Base-by-base conservation (phyloP, 192 early-diverging fungal genomes). In the Coemansia asiatica region DNA sequence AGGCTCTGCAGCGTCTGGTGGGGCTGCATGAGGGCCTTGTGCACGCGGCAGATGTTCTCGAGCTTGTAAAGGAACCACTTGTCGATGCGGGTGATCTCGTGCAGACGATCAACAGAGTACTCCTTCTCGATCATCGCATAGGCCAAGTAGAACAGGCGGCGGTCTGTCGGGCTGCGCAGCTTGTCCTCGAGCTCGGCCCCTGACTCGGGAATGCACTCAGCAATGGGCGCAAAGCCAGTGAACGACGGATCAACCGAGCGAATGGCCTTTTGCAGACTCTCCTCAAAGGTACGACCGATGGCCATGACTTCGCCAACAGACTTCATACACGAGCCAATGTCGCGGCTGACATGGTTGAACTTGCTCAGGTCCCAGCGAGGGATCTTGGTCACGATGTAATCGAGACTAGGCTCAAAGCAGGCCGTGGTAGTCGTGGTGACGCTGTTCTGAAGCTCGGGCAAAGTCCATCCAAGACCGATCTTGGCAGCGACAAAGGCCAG, bases 401-500 rank as follows among this genome's bases (percentile, higher is more conserved):
- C 97, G 53, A 98, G 84, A 64, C 88, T 90, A 59, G 97, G 97
- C 82, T 98, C 97, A 53, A 98, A 98, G 81, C 94, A 96, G 25
- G 97, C 95, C 55, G 91, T 94, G 7, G 97, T 98, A 57, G 90
- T 90, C 67, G 92, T 93, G 40, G 97, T 98, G 31, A 98, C 95
- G 60, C 81, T 87, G 87, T 98, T 98, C 71, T 87, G 90, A 55
- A 98, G 90, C 79, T 95, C 91, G 64, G 93, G 92, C 35, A 98
- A 88, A 25, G 95, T 90, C 36, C 92, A 91, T 31, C 90, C 94
- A 57, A 98, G 85, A 58, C 93, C 97, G 26, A 98, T 80, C 82
- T 98, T 98, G 68, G 97, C 95, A 6, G 97, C 95, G 40, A 98
- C 93, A 81, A 98, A 98, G 10, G 97, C 97, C 63, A 98, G 83